Conservation (phyloP, 805 yeast species). For the Saturnispora ahearnii region DNA sequence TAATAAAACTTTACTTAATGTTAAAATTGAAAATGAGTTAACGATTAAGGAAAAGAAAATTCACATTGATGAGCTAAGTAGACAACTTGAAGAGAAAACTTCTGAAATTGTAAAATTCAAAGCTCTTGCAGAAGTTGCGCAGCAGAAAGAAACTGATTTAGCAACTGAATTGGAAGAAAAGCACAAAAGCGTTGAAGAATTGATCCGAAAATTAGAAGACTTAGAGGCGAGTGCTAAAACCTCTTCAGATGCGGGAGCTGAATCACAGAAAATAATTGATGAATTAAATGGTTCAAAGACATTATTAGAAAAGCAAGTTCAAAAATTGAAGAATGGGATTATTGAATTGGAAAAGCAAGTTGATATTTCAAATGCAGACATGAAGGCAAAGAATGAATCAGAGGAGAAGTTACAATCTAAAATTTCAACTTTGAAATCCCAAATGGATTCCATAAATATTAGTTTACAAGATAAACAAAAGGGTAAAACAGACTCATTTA, state of each 20-base stretch:
- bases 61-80: neutral
- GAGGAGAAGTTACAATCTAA: neutral
- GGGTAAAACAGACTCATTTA: neutral
- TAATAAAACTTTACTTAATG: neutral
- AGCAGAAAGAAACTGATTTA: neutral
- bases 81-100: neutral
- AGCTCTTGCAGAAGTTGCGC: neutral
- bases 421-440: neutral
- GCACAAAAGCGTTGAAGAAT: neutral
- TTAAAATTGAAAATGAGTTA: neutral
- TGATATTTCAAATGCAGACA: neutral
- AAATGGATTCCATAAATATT: neutral
- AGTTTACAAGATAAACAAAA: neutral
- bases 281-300: neutral
- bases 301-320: neutral
- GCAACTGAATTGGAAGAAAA: neutral
- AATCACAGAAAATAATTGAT: neutral
- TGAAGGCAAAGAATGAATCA: neutral
- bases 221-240: too few species aligned
- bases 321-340: neutral
- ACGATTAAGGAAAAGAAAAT: neutral
- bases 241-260: too few species aligned
- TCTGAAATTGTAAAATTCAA: neutral
- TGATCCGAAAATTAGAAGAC: neutral
- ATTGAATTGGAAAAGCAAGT: neutral